Evolutionary conservation across 2,329 filamentous ascomycete genomes (phyloP), one percentile per base, ranked within the genome.

Genomic region (Lasiodiplodia gonubiensis): DNA sequence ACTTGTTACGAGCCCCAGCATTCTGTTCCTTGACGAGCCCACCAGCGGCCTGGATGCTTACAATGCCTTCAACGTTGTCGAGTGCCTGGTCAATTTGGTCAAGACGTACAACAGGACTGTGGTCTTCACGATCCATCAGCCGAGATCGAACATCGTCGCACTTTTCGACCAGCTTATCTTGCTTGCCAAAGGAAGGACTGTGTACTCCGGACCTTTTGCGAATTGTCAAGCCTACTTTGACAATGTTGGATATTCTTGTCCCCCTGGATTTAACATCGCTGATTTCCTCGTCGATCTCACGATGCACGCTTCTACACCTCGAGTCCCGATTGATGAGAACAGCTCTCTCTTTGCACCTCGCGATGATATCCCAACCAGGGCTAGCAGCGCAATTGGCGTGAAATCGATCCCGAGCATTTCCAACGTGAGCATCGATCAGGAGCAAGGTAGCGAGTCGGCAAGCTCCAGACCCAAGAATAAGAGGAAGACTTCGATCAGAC

Each of bases 111-210:
- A 97, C 81, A 88, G 96, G 69, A 99, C 96, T 0, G 93, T 99
- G 66, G 91, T 99, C 70, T 97, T 99, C 81, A 99, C 95, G 16
- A 99, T 99, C 70, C 95, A 99, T 78, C 95, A 99, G 75, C 95
- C 95, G 46, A 89, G 96, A 71, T 99, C 95, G 12, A 99, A 99
- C 79, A 99, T 99, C 74, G 95, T 98, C 25, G 95, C 95, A 11
- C 86, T 99, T 3, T 99, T 99, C 76, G 95, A 99, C 77, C 89
- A 94, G 67, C 85, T 99, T n/a, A 86, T 99, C 65, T 87, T 99
- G 16, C 84, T 99, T 52, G 95, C 95, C 2, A 90, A 93, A 71
- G 95, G 95, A 30, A 90, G 90, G 73, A 91, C 92, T 1, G 95
- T 99, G 8, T 99, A 96, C 78, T 98, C 95, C 3, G 95, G 95